These are phyloP conservation scores for Beauveria sp. DNA, from an alignment of 2,329 filamentous ascomycete genomes.

Conservation along the genomic window DNA sequence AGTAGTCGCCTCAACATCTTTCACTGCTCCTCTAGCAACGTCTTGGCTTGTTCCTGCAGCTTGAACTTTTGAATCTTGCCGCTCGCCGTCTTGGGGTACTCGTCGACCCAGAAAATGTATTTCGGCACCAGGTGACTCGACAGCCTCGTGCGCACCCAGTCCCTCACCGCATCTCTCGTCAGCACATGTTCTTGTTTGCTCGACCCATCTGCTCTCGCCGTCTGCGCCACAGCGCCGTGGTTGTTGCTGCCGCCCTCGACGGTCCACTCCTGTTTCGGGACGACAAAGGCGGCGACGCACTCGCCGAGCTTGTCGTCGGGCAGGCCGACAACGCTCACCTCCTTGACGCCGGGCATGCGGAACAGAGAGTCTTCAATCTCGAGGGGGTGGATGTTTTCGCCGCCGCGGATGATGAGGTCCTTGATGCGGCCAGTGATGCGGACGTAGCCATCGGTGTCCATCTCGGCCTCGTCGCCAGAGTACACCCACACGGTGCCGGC, in stretches of 20 bases:
- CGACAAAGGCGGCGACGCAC: conserved; percentile 75
- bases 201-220: conserved; percentile 10
- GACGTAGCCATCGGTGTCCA: conserved; percentile 78
- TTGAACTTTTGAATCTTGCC: conserved; percentile 97
- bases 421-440: conserved; percentile 88
- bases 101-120: conserved; percentile 77
- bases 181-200: conserved; percentile 24
- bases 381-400: conserved; percentile 92
- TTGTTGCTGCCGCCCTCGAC: conserved; percentile 16
- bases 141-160: conserved; percentile 65
- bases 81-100: conserved; percentile 91
- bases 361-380: conserved; percentile 88
- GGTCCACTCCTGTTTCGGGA: conserved; percentile 34
- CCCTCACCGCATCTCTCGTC: conserved; percentile 51
- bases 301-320: conserved; percentile 80
- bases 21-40: conserved; percentile 20
- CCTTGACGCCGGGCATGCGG: conserved; percentile 59
- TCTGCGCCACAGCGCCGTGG: conserved; percentile 18
- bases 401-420: conserved; percentile 88
- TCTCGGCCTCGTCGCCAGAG: conserved; percentile 83
- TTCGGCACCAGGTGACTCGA: conserved; percentile 75
- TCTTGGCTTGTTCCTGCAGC: conserved; percentile 57
- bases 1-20: too few species aligned
- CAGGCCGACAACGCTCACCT: conserved; percentile 77
- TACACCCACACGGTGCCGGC: conserved; percentile 70